Base-by-base conservation (phyloP, 805 yeast genomes). In the Priceomyces fermenticarens region DNA sequence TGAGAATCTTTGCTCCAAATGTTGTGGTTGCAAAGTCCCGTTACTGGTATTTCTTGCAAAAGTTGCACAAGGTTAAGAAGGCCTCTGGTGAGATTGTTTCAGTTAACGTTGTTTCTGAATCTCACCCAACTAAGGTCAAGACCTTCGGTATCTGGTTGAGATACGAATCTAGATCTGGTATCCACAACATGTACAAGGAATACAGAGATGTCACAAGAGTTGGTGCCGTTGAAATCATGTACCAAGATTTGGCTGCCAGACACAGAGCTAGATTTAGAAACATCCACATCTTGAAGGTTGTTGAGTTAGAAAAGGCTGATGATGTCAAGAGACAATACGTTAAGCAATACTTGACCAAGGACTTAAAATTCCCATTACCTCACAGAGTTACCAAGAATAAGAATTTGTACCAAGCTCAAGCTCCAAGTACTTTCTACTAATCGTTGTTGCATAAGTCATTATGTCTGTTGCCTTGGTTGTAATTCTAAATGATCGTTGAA, bases 181-280 rank as follows among this genome's bases (percentile, higher is more conserved):
- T 96, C 68, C 99, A 93, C 95, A 93, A 93, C 95, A 93, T 93
- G 97, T 93, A 93, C 97, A 93, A 93, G 84, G 99, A 93, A 82
- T 88, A 88, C 93, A 89, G 99, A 79, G 99, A 91, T 66, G 95
- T 91, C 63, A 78, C 97, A 81, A 93, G 99, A 82, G 95, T 89
- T 54, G 96, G 88, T 74, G 99, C 98, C 61, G 97, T 93, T 70
- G 96, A 87, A 77, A 80, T 93, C 70, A 85, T 93, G 85, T 93
- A 93, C 93, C 90, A 86, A 76, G 99, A 93, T 78, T 86, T 93
- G 86, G 99, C 99, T 77, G 97, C 99, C 62, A 90, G 99, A 82
- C 99, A 93, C 95, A 89, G 99, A 85, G 93, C 99, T 70, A 89
- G 99, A 84, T 93, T 93, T 84, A 88, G 99, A 85, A 85, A 91